A percentile compares a stretch with the other conserved stretches of the same genome.
Conservation (phyloP, 2,329 filamentous ascomycete genomes). For the Botrytis pseudocinerea region DNA sequence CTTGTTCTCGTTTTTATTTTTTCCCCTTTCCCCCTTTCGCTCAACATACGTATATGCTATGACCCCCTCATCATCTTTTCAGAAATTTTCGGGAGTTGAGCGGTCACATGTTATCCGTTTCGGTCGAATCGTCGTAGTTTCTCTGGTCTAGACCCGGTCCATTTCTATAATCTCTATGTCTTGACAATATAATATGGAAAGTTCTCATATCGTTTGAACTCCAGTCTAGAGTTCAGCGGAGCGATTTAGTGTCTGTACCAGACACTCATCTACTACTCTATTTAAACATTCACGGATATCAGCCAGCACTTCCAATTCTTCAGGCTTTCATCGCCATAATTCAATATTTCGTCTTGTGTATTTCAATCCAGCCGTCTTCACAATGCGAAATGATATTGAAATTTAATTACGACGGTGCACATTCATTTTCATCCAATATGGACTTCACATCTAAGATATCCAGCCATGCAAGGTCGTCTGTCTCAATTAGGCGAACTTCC, state of each 20-base stretch:
- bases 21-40: neutral
- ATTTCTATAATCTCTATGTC: neutral
- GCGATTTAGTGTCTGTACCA: neutral
- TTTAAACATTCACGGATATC: neutral
- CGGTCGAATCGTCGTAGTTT: neutral
- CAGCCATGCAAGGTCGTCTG: neutral
- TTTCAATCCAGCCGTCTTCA: neutral
- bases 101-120: neutral
- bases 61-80: neutral
- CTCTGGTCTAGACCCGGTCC: neutral
- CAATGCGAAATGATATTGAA: neutral
- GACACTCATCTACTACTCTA: neutral
- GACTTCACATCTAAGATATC: neutral
- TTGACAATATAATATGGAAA: neutral
- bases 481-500: neutral
- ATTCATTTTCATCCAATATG: neutral
- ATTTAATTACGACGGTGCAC: accelerated
- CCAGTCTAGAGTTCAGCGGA: neutral
- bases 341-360: neutral
- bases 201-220: neutral
- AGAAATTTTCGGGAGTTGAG: neutral
- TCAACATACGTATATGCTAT: neutral
- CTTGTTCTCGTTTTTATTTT: neutral
- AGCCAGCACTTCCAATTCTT: neutral
- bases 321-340: neutral